Percentiles rank a stretch among this genome's conserved stretches.
These are phyloP conservation scores for Tolypocladium cylindrosporum DNA, from an alignment of 2,329 filamentous ascomycete genomes.

Conservation along the genomic window DNA sequence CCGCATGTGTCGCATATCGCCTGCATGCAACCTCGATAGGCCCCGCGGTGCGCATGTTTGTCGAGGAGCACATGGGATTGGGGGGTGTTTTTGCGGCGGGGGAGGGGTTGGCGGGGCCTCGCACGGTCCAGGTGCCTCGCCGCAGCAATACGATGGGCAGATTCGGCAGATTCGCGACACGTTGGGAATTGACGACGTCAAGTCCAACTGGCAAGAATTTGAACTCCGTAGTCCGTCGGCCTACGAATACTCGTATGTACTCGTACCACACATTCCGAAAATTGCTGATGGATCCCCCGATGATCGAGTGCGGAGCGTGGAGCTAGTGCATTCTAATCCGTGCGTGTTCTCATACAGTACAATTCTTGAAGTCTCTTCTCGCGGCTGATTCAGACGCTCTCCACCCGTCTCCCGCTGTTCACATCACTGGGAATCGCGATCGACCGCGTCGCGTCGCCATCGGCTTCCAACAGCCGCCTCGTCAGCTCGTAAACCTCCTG, in stretches of 20 bases:
- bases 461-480: neutral
- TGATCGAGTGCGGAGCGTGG: neutral
- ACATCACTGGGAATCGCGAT: neutral
- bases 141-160: neutral
- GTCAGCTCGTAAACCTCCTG: neutral
- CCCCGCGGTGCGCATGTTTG: neutral
- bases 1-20: neutral
- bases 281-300: neutral
- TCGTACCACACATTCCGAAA: too few species aligned
- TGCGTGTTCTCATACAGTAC: neutral
- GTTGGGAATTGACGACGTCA: too few species aligned
- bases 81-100: neutral
- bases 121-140: neutral
- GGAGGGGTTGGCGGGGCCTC: neutral
- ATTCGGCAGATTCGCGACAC: too few species aligned
- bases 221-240: too few species aligned
- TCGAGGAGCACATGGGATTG: too few species aligned
- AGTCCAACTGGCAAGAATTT: too few species aligned
- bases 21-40: neutral
- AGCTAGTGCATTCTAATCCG: too few species aligned
- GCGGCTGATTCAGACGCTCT: neutral
- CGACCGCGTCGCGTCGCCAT: too few species aligned
- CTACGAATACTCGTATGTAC: too few species aligned
- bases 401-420: neutral
- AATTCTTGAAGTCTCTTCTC: neutral